Base-by-base conservation (phyloP, 164 flowering plant species). In the Sextonia rubra region DNA sequence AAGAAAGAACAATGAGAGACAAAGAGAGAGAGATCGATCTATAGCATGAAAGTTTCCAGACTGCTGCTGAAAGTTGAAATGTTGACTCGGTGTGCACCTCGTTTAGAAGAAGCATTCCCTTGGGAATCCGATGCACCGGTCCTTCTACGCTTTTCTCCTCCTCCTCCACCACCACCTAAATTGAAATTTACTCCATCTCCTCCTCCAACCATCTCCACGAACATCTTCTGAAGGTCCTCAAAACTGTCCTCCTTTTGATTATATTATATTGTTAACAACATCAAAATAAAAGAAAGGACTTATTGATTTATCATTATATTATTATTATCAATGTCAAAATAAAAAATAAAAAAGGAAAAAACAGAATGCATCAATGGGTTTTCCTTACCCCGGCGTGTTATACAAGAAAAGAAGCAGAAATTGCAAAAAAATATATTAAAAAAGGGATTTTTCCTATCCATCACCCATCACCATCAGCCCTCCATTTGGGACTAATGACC, bases 191-290 rank as follows among this genome's bases (percentile, higher is more conserved):
- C n/a, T n/a, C n/a, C n/a, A n/a, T n/a, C n/a, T n/a, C n/a, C n/a
- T n/a, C n/a, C n/a, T n/a, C n/a, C 84, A 15, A 86, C 89, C 85
- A 92, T 86, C 20, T 94, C 97, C 79, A 76, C 82, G 37, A 94
- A 94, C 89, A 89, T 92, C 83, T 82, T 90, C 78, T 94, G 97
- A 5, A 94, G 83, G 69, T 94, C 98, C 79, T 94, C 97, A 26
- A 92, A 82, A 71, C 91, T 90, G 69, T 92, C 88, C 7, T 81
- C 82, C 88, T 86, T 68, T 3, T 18, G 1, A 4, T 18, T 18
- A 52, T 52, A 1, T 32, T 32, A 52, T 18, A 5, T 20, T 20
- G 14, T 52, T 20, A 52, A 52, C n/a, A 52, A 17, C 58, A 52
- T 15, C 58, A 52, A 52, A 12, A 52, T 18, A 52, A 18, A 3